phyloP scores from a whole-genome alignment of 2,329 filamentous ascomycete genomes.

The Arachnomyces sp. region DNA sequence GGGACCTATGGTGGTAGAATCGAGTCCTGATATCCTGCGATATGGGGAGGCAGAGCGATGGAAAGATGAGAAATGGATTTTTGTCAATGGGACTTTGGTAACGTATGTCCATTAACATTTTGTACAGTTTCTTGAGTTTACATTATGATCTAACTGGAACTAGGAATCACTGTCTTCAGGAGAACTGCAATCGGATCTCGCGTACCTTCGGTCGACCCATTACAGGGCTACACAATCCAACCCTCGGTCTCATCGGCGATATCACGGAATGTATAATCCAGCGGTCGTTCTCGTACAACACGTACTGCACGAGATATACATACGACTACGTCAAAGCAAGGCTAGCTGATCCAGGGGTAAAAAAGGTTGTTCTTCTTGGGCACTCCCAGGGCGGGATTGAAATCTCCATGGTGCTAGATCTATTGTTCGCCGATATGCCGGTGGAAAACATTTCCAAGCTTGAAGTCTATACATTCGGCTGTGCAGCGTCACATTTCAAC shows the following conservation, averaged over 20 bases:
- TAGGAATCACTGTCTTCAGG: slow-evolving; percentile 56
- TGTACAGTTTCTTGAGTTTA: background rate
- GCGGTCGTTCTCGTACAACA: slow-evolving; percentile 64
- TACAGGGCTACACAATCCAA: slow-evolving; percentile 67
- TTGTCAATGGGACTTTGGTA: slow-evolving; percentile 13
- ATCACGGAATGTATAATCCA: slow-evolving; percentile 70
- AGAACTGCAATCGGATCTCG: slow-evolving; percentile 62
- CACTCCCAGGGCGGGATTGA: slow-evolving; percentile 74
- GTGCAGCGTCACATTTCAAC: slow-evolving; percentile 73
- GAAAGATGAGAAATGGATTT: slow-evolving; percentile 11
- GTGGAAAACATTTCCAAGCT: slow-evolving; percentile 58
- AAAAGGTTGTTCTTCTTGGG: slow-evolving; percentile 64
- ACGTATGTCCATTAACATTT: slow-evolving; percentile 7
- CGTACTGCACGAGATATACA: slow-evolving; percentile 50
- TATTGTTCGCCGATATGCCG: slow-evolving; percentile 64
- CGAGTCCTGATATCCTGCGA: background rate
- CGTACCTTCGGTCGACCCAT: slow-evolving; percentile 64
- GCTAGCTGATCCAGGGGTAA: slow-evolving; percentile 52
- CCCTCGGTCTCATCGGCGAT: slow-evolving; percentile 66
- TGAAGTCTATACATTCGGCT: slow-evolving; percentile 69
- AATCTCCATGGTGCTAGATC: slow-evolving; percentile 64
- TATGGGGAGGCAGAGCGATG: background rate
- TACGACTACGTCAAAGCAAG: slow-evolving; percentile 57
- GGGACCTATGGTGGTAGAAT: slow-evolving; percentile 5
- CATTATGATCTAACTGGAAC: background rate